A percentile compares a stretch with the other conserved stretches of the same genome.
These are phyloP conservation scores for Uncinocarpus reesii DNA, from an alignment of 2,329 filamentous ascomycete species.

Conservation along the genomic window DNA sequence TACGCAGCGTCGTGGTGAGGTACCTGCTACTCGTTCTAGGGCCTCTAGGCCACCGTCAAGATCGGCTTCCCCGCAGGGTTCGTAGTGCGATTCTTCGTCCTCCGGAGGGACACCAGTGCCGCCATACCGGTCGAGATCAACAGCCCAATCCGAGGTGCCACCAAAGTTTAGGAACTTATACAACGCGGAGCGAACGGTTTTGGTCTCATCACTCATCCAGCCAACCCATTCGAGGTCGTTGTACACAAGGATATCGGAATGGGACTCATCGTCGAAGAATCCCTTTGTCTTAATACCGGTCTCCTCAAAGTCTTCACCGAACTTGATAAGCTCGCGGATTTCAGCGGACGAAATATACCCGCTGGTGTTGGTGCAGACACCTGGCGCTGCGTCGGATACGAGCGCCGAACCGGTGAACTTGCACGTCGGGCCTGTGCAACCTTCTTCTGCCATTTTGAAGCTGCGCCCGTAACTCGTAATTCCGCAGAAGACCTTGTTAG, in stretches of 20 bases:
- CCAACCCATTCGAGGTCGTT: constrained; percentile 14
- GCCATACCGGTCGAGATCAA: too few relatives aligned
- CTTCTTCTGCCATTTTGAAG: constrained; percentile 27
- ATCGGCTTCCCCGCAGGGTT: too few relatives aligned
- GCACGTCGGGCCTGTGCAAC: constrained; percentile 28
- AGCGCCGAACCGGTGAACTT: constrained; percentile 23
- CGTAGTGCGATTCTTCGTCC: too few relatives aligned
- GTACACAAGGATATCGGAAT: too few relatives aligned
- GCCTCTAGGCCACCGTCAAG: too few relatives aligned
- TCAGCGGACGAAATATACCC: constrained; percentile 28
- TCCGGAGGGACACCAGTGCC: too few relatives aligned
- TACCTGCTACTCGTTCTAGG: too few relatives aligned
- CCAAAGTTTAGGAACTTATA: constrained; percentile 18
- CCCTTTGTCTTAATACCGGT: constrained; percentile 2
- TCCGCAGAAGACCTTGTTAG: constrained; percentile 28
- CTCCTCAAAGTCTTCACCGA: not conserved
- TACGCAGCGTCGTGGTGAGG: too few relatives aligned
- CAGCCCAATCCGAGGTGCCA: constrained; percentile 24
- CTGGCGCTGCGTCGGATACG: constrained; percentile 24
- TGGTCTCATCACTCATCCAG: constrained; percentile 18
- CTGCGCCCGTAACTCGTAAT: constrained; percentile 29
- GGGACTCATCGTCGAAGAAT: too few relatives aligned
- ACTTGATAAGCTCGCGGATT: not conserved
- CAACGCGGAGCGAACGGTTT: constrained; percentile 16
- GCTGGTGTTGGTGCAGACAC: constrained; percentile 29